phyloP scores from a whole-genome alignment of 2,329 filamentous ascomycete species.

The Paracoccidioides brasiliensis region DNA sequence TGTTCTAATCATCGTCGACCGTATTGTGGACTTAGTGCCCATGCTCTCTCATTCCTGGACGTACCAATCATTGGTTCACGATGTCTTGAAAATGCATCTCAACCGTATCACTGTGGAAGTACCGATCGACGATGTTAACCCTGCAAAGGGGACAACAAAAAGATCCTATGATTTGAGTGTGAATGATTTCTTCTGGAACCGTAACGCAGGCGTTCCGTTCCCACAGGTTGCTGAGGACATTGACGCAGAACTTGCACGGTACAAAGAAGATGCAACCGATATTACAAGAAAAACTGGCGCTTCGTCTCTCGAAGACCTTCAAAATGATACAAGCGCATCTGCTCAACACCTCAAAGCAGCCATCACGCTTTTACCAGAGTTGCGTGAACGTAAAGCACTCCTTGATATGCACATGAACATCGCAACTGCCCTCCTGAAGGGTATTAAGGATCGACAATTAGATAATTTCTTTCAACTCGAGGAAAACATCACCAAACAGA shows the following conservation, averaged over 20 bases:
- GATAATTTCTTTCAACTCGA: slow-evolving; percentile 96
- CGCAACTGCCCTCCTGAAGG: slow-evolving; percentile 61
- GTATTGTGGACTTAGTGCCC: slow-evolving; percentile 87
- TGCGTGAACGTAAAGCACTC: slow-evolving; percentile 81
- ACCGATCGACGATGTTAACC: slow-evolving; percentile 62
- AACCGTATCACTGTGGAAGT: slow-evolving; percentile 91
- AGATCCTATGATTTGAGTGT: slow-evolving; percentile 81
- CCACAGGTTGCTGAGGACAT: slow-evolving; percentile 95
- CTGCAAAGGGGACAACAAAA: slow-evolving; percentile 62
- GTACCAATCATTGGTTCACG: slow-evolving; percentile 72
- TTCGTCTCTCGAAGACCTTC: slow-evolving; percentile 80
- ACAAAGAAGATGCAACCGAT: slow-evolving; percentile 88
- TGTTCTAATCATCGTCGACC: slow-evolving; percentile 83
- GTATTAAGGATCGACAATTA: slow-evolving; percentile 87
- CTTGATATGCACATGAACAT: slow-evolving; percentile 99
- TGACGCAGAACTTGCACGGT: slow-evolving; percentile 80
- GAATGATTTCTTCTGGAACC: slow-evolving; percentile 93
- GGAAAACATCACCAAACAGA: slow-evolving; percentile 83
- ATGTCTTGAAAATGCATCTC: slow-evolving; percentile 65
- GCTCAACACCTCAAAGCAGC: slow-evolving; percentile 92
- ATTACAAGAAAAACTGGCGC: slow-evolving; percentile 93
- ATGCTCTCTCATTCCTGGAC: slow-evolving; percentile 98
- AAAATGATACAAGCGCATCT: slow-evolving; percentile 76
- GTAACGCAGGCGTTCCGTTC: slow-evolving; percentile 81
- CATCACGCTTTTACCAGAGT: slow-evolving; percentile 80